Evolutionary conservation across 164 flowering plant species (phyloP), one percentile per base, ranked within the genome.

Genomic region (Aristolochia californica): DNA sequence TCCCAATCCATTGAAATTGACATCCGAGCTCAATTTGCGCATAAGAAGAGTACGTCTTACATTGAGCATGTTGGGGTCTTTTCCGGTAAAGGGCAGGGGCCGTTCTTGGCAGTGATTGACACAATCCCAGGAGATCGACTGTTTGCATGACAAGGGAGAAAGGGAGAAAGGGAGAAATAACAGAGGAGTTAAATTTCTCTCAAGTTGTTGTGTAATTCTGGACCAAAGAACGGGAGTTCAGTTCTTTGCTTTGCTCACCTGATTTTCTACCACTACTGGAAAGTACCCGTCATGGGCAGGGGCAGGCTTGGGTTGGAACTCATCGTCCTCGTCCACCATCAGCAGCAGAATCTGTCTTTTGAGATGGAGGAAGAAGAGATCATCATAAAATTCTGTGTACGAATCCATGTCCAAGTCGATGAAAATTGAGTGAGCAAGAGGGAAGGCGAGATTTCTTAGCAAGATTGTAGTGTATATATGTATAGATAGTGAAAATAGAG

Each of bases 311-410:
- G 54, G 47, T 25, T 38, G 54, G 2, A 40, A 23, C 11, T 56
- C 43, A 5, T 63, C n/a, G n/a, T n/a, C 78, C 21, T 65, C 68
- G 11, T 81, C 81, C 16, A 74, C 74, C 16, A 72, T 80, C 44
- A 82, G 52, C 4, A 76, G 69, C 76, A 78, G 26, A 54, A 78
- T 67, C 65, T 77, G 80, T 67, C 66, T 78, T 53, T 64, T 64
- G 24, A 80, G 64, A 34, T 82, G 80, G 0, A 57, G 64, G 17
- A 72, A 82, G 60, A 71, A 72, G 53, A 16, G 59, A 67, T 76
- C 82, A 52, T 76, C 73, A 2, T 79, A 79, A 0, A 59, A 52
- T 38, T 57, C 65, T 0, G 21, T 24, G 28, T 27, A 21, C 15
- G 63, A 18, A 9, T 55, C 57, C 52, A 47, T 55, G 48, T 40